A percentile compares a stretch with the other conserved stretches of the same genome.
Evolutionary conservation across 1,284 basidiomycete species (phyloP).

Genomic region (Irpex sp.): DNA sequence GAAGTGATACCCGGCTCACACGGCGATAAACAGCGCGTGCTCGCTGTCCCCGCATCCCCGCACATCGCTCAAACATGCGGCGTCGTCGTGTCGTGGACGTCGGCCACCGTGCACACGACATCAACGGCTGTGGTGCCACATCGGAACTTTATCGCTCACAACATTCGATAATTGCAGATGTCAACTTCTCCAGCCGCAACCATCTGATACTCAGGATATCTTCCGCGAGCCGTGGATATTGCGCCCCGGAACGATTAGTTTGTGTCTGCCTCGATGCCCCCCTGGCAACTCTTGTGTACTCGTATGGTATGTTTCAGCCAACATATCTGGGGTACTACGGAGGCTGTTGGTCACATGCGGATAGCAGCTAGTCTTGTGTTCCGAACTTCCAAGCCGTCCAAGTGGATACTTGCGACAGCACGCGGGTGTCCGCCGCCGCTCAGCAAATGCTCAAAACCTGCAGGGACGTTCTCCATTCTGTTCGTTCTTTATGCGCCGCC

Average conservation of each 20-base stretch:
- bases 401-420: not conserved
- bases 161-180: not conserved
- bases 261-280: not conserved
- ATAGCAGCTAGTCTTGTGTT: not conserved
- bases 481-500: too few relatives aligned
- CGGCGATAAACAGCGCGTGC: not conserved
- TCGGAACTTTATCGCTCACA: not conserved
- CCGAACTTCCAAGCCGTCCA: not conserved
- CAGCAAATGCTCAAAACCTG: not conserved
- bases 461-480: too few relatives aligned
- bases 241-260: not conserved
- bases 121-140: not conserved
- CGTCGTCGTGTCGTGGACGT: not conserved
- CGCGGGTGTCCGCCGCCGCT: not conserved
- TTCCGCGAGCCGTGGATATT: not conserved
- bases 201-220: not conserved
- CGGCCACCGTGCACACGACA: not conserved
- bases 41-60: not conserved
- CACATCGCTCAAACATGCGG: not conserved
- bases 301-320: not conserved
- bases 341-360: not conserved
- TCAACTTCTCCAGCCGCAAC: not conserved
- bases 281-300: not conserved
- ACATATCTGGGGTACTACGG: not conserved
- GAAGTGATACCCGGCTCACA: not conserved